Evolutionary conservation across 2,329 filamentous ascomycete genomes (phyloP).

Genomic region (Fusarium lateritium): DNA sequence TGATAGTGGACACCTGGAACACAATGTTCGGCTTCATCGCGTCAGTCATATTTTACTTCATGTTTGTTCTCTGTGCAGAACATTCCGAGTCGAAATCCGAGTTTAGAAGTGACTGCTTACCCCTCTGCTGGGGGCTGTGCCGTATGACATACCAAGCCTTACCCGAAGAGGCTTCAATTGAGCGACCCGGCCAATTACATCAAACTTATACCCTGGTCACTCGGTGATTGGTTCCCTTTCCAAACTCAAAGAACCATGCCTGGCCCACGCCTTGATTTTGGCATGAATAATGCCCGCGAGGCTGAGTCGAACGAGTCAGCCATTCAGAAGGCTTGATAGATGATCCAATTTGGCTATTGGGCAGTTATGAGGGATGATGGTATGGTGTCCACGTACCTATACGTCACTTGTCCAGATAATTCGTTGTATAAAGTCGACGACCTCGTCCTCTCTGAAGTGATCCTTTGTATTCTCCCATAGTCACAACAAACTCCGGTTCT

Average conservation of each 20-base stretch:
- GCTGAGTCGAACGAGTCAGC: neutral
- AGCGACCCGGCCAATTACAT: constrained; percentile 4
- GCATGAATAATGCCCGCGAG: neutral
- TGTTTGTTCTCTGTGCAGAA: neutral
- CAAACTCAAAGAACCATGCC: too few species aligned
- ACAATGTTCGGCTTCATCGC: too few species aligned
- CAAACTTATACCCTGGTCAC: fast-evolving
- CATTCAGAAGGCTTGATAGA: neutral
- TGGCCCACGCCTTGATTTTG: too few species aligned
- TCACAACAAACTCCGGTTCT: neutral
- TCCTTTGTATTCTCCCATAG: neutral
- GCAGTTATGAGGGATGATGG: fast-evolving
- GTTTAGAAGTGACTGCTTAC: too few species aligned
- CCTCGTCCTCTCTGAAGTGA: fast-evolving
- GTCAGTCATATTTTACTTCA: neutral
- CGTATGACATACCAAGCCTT: too few species aligned
- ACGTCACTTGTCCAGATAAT: too few species aligned
- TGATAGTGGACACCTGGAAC: too few species aligned
- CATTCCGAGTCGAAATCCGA: neutral
- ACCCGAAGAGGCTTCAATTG: neutral
- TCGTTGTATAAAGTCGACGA: neutral
- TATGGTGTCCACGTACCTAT: too few species aligned
- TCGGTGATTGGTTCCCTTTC: neutral
- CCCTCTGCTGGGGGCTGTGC: neutral
- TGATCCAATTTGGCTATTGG: neutral